These are phyloP conservation scores for Aspergillus eucalypticola DNA, from an alignment of 2,329 filamentous ascomycete species.

Conservation along the genomic window DNA sequence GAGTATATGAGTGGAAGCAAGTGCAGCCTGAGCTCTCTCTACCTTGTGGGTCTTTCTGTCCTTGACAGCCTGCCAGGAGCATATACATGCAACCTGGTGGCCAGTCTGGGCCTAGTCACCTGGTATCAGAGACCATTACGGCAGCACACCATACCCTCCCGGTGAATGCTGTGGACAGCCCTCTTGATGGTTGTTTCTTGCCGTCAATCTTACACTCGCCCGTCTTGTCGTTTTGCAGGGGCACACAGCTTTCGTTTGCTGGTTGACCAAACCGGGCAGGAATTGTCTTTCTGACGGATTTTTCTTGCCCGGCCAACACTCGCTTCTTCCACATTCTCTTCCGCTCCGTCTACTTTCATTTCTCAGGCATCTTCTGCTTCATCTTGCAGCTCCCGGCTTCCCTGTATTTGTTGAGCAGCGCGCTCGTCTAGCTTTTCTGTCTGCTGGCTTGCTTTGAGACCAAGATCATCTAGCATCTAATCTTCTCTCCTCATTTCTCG, in stretches of 20 bases:
- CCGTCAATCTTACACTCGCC: slow-evolving; percentile 7
- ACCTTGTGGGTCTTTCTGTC: background rate
- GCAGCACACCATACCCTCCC: background rate
- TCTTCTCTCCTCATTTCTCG: no score
- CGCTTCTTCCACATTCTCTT: background rate
- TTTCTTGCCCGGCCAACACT: background rate
- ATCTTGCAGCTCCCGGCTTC: background rate
- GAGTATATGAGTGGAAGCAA: background rate
- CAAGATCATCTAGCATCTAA: no score
- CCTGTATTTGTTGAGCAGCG: background rate
- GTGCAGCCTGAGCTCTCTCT: background rate
- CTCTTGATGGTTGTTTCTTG: slow-evolving; percentile 7
- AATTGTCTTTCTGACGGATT: background rate
- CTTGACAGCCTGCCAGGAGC: background rate
- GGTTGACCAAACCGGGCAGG: background rate
- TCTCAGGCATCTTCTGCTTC: background rate
- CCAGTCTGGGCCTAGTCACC: background rate
- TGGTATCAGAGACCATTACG: background rate
- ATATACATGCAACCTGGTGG: background rate
- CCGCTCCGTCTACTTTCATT: background rate
- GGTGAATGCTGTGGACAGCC: slow-evolving; percentile 15
- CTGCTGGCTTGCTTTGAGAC: no score
- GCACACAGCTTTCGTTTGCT: slow-evolving; percentile 10
- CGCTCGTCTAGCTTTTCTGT: no score
- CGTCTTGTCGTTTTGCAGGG: slow-evolving; percentile 1